phyloP scores from a whole-genome alignment of 1,139 yeast species.

The Lodderomyces orthopsilosis region DNA sequence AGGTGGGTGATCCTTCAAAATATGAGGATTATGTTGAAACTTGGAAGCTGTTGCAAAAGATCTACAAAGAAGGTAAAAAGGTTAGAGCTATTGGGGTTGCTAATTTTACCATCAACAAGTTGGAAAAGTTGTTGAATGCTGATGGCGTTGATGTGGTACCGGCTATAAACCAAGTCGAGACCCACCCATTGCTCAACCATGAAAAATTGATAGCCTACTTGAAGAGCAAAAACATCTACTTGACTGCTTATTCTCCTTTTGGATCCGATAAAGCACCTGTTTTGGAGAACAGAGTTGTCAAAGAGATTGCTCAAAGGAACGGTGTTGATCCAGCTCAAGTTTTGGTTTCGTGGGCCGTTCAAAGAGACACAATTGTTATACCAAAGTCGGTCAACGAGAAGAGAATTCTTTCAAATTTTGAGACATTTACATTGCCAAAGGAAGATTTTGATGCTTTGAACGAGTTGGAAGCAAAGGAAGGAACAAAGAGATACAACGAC shows the following conservation, averaged over 20 bases:
- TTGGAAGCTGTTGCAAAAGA: conserved; percentile 65
- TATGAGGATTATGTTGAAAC: conserved; percentile 63
- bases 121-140: conserved; percentile 46
- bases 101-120: conserved; percentile 47
- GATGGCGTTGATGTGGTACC: conserved; percentile 46
- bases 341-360: conserved; percentile 52
- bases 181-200: conserved; percentile 59
- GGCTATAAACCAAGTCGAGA: conserved; percentile 55
- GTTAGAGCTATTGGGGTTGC: conserved; percentile 61
- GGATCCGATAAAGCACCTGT: conserved; percentile 57
- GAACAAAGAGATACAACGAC: conserved; percentile 26
- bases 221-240: conserved; percentile 39
- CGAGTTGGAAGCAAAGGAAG: conserved; percentile 26
- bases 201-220: conserved; percentile 43
- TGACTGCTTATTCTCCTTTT: conserved; percentile 60
- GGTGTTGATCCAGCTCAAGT: conserved; percentile 42
- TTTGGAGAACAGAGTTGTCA: conserved; percentile 35
- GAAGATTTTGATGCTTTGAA: conserved; percentile 35
- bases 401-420: conserved; percentile 32
- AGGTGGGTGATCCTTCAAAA: conserved; percentile 20
- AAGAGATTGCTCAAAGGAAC: conserved; percentile 44
- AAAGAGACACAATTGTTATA: conserved; percentile 49
- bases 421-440: conserved; percentile 27
- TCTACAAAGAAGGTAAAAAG: conserved; percentile 53
- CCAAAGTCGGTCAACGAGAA: conserved; percentile 49